Evolutionary conservation across 148 eudicot genomes (phyloP), one percentile per base, ranked within the genome.

Genomic region (Camellia granthamiana): DNA sequence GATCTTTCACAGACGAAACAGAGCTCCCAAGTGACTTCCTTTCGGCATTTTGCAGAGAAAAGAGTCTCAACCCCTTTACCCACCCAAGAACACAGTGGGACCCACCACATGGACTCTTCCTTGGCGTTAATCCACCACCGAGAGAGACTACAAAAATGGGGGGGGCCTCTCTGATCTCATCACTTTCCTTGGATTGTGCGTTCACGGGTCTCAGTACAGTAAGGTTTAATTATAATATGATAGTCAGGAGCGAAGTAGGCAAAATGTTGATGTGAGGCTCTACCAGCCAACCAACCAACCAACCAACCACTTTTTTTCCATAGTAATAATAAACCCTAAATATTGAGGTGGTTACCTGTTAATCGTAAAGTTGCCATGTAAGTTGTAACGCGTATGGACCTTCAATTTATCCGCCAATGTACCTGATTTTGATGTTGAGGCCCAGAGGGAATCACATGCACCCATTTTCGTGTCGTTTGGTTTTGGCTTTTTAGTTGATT

Each of bases 271-370:
- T 70, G 43, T 5, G 51, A 78, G 59, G 81, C 56, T 23, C 23
- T 70, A 19, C 74, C 76, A 79, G 67, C 76, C 65, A 70, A 79
- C 75, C 54, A 19, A n/a, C 73, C n/a, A 15, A 7, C 15, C 52
- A 19, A 18, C 44, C 54, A 18, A 69, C 7, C 43, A 18, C 14
- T 62, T 19, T 19, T 18, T 73, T 73, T 73, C 42, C 76, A 6
- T 23, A 42, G 62, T 43, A 46, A 71, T 71, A 5, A 15, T 14
- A 55, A 6, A 47, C 52, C 49, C 41, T 38, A 7, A 69, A n/a
- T 30, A 8, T 5, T 6, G 7, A 4, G 64, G 64, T 3, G 64
- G 68, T 23, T 16, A 46, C 7, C 51, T 15, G 54, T 41, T 49
- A 6, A 16, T 14, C 11, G 61, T 58, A 49, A 49, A 49, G 44